phyloP scores from a whole-genome alignment of 2,329 filamentous ascomycete species.

The Cladosporium sp. region DNA sequence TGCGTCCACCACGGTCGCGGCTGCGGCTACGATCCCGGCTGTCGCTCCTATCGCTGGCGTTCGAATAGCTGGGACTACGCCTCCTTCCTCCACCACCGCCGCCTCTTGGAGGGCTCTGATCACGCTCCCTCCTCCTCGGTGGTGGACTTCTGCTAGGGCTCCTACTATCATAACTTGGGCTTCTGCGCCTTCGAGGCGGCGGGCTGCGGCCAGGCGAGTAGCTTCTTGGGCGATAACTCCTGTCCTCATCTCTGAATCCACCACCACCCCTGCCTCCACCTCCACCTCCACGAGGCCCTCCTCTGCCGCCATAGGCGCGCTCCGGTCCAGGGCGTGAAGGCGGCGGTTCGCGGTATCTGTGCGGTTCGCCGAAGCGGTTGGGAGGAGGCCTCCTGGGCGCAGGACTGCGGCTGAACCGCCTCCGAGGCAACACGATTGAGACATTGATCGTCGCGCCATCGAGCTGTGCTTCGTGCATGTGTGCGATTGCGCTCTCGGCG shows the following conservation, averaged over 20 bases:
- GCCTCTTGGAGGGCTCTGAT: slow-evolving; percentile 24
- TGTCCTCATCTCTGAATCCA: slow-evolving; percentile 29
- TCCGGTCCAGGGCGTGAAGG: slow-evolving; percentile 7
- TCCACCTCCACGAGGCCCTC: slow-evolving; percentile 16
- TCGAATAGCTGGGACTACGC: slow-evolving; percentile 31
- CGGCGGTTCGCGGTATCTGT: slow-evolving; percentile 27
- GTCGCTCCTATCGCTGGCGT: slow-evolving; percentile 18
- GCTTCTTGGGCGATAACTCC: slow-evolving; percentile 24
- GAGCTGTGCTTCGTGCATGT: slow-evolving; percentile 97
- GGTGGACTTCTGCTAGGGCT: slow-evolving; percentile 21
- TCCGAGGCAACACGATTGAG: slow-evolving; percentile 79
- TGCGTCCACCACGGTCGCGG: slow-evolving; percentile 22
- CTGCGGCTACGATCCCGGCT: slow-evolving; percentile 21
- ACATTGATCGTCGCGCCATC: slow-evolving; percentile 81
- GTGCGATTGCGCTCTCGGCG: slow-evolving; percentile 82
- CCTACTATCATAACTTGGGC: slow-evolving; percentile 52
- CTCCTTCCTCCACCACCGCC: slow-evolving; percentile 17
- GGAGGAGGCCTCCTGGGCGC: slow-evolving; percentile 63
- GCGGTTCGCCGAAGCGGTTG: slow-evolving; percentile 42
- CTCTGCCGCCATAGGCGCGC: slow-evolving; percentile 14
- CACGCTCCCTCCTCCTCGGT: slow-evolving; percentile 35
- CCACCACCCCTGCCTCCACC: slow-evolving; percentile 22
- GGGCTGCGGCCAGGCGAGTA: slow-evolving; percentile 19
- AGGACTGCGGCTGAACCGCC: slow-evolving; percentile 76
- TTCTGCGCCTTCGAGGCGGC: slow-evolving; percentile 26